Conservation (phyloP, 805 yeast genomes). For the Priceomyces melissophilus region DNA sequence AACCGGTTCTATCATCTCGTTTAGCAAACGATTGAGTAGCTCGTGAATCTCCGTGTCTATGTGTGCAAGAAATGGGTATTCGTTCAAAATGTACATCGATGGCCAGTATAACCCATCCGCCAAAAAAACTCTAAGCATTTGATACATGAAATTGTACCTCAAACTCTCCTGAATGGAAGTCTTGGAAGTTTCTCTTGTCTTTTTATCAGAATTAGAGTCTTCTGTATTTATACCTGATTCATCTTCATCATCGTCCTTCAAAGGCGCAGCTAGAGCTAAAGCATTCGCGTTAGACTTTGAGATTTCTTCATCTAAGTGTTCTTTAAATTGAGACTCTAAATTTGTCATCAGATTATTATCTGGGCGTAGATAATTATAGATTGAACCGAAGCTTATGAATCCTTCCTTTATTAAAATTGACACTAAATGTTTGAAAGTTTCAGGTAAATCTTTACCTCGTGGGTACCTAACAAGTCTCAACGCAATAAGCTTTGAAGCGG, state of each 20-base stretch:
- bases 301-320: constrained; percentile 51
- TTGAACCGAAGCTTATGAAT: constrained; percentile 57
- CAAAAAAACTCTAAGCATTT: constrained; percentile 51
- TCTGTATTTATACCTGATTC: constrained; percentile 13
- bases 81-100: constrained; percentile 52
- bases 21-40: constrained; percentile 49
- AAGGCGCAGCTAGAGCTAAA: constrained; percentile 82
- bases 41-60: constrained; percentile 48
- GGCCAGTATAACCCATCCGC: constrained; percentile 62
- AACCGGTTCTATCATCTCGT: constrained; percentile 48
- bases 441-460: constrained; percentile 35
- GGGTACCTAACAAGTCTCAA: constrained; percentile 35
- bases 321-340: constrained; percentile 44
- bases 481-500: constrained; percentile 55
- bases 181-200: constrained; percentile 2
- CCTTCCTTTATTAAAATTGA: constrained; percentile 63
- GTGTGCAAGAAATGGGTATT: constrained; percentile 58
- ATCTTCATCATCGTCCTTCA: constrained; percentile 63
- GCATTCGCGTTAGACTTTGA: constrained; percentile 69
- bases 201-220: constrained; percentile 9
- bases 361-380: constrained; percentile 59
- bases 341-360: constrained; percentile 42
- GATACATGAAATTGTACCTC: constrained; percentile 22
- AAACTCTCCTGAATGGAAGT: constrained; percentile 15
- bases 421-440: constrained; percentile 42